A percentile compares a stretch with the other conserved stretches of the same genome.
Evolutionary conservation across 1,139 yeast species (phyloP).

Genomic region (Ogataea hybrid): DNA sequence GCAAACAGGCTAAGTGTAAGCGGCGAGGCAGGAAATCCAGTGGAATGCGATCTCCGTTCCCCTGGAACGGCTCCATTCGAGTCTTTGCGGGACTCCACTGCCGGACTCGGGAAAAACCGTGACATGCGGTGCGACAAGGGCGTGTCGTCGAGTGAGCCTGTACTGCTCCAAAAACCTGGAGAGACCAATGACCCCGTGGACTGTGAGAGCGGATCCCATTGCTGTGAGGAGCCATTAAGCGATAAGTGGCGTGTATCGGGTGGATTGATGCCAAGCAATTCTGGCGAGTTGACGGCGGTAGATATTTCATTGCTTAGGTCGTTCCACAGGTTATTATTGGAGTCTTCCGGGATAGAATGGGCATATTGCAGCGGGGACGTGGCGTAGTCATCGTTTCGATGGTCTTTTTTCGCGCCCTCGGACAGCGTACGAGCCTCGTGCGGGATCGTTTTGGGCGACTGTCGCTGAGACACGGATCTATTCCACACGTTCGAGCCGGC

Average conservation of each 20-base stretch:
- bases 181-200: constrained; percentile 20
- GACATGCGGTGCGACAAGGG: constrained; percentile 31
- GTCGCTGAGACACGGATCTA: constrained; percentile 6
- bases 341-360: constrained; percentile 15
- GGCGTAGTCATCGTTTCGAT: not conserved
- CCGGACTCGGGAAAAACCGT: constrained; percentile 39
- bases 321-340: constrained; percentile 19
- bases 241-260: not conserved
- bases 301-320: constrained; percentile 13
- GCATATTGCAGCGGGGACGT: constrained; percentile 6
- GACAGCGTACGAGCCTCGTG: constrained; percentile 3
- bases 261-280: not conserved
- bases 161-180: constrained; percentile 24
- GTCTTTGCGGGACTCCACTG: constrained; percentile 27
- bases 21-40: constrained; percentile 19
- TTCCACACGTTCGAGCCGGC: constrained; percentile 8
- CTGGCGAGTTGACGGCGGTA: constrained; percentile 6
- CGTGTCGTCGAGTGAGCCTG: constrained; percentile 19
- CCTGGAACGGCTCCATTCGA: constrained; percentile 7
- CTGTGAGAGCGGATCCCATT: constrained; percentile 4
- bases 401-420: constrained; percentile 1
- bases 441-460: constrained; percentile 1
- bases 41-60: constrained; percentile 17
- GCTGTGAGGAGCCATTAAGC: not conserved
- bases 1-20: constrained; percentile 19